Evolutionary conservation across 2,329 filamentous ascomycete genomes (phyloP).

Genomic region (Curvularia verruculosa): DNA sequence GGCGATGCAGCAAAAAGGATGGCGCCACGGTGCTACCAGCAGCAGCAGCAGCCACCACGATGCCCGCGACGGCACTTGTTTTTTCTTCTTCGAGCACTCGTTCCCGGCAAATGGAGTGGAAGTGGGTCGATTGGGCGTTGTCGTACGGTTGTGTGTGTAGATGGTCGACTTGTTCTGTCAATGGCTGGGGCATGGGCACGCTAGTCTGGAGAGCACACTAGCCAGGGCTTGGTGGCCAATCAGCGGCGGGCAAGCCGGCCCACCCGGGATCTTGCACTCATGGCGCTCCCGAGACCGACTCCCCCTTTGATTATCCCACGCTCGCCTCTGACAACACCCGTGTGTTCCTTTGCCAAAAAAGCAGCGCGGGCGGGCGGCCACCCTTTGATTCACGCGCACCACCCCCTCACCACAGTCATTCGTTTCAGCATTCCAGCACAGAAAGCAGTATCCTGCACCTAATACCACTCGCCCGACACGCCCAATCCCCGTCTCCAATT

Average conservation of each 20-base stretch:
- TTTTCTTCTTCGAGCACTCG: background rate
- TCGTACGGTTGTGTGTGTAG: slow-evolving; percentile 13
- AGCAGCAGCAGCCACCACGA: background rate
- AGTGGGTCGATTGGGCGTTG: background rate
- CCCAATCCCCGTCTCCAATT: slow-evolving; percentile 13
- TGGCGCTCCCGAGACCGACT: background rate
- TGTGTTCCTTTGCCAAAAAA: slow-evolving; percentile 15
- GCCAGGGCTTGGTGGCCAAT: slow-evolving; percentile 18
- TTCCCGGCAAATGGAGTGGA: background rate
- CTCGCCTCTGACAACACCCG: slow-evolving; percentile 22
- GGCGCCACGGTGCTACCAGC: background rate
- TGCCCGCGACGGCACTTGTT: background rate
- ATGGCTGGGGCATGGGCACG: slow-evolving; percentile 7
- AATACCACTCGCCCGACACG: slow-evolving; percentile 20
- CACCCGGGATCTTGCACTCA: background rate
- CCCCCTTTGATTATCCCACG: slow-evolving; percentile 22
- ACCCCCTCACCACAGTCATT: slow-evolving; percentile 48
- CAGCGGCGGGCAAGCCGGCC: slow-evolving; percentile 7
- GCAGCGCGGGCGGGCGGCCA: slow-evolving; percentile 26
- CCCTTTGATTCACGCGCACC: slow-evolving; percentile 21
- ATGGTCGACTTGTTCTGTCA: slow-evolving; percentile 12
- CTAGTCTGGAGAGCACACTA: slow-evolving; percentile 6
- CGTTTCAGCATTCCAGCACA: slow-evolving; percentile 39
- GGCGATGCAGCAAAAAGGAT: slow-evolving; percentile 4
- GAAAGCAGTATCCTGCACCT: slow-evolving; percentile 17